Evolutionary conservation across 1,139 yeast genomes (phyloP).

Genomic region (Suhomyces terraborum): DNA sequence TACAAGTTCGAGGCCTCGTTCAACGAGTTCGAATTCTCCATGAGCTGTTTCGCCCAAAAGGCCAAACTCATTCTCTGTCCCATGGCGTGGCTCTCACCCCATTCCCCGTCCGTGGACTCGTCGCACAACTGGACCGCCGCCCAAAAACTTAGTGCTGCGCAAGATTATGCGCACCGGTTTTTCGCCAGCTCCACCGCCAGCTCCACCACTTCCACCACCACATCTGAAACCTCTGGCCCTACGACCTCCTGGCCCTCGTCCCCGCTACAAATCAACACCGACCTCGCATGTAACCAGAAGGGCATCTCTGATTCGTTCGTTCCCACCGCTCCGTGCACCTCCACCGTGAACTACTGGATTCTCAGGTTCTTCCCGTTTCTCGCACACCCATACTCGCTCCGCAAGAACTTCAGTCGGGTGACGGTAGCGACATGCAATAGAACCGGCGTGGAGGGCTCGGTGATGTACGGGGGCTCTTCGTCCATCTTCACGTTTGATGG

Average conservation of each 20-base stretch:
- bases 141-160: conserved; percentile 14
- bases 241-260: too few relatives aligned
- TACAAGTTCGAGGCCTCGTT: conserved; percentile 82
- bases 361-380: conserved; percentile 68
- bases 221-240: too few relatives aligned
- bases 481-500: conserved; percentile 56
- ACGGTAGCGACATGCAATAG: conserved; percentile 64
- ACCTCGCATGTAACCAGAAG: not conserved
- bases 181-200: conserved; percentile 2
- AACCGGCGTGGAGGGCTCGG: conserved; percentile 69
- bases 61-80: conserved; percentile 69
- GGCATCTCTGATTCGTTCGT: conserved; percentile 14
- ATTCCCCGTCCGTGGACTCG: conserved; percentile 44
- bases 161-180: conserved; percentile 9
- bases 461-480: conserved; percentile 74
- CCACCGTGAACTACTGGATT: conserved; percentile 63
- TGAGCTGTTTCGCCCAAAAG: conserved; percentile 48
- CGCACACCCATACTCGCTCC: conserved; percentile 38
- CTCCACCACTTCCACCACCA: too few relatives aligned
- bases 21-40: conserved; percentile 69
- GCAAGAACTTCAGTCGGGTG: conserved; percentile 27
- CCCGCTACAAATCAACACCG: not conserved
- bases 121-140: conserved; percentile 8
- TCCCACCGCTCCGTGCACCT: conserved; percentile 25
- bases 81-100: conserved; percentile 81